Conservation (phyloP, 495 filamentous ascomycete genomes). For the Annulohypoxylon stygium region DNA sequence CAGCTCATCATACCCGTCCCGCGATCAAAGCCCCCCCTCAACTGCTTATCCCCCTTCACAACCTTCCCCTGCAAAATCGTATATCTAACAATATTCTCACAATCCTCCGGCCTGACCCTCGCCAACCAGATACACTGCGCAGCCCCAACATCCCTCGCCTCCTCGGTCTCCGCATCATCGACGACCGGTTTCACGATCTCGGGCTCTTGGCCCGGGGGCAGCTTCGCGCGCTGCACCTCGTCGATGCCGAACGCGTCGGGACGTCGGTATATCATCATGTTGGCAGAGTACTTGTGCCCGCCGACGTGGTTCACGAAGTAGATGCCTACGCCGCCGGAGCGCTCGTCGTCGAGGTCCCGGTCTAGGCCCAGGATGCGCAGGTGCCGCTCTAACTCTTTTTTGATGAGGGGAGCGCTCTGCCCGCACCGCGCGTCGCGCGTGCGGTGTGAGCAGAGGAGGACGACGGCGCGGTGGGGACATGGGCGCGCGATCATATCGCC, state of each 20-base stretch:
- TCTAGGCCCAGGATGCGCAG: slow-evolving; percentile 85
- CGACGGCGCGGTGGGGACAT: slow-evolving; percentile 84
- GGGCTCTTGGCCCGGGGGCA: slow-evolving; percentile 48
- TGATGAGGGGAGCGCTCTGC: slow-evolving; percentile 87
- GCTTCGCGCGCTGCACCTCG: slow-evolving; percentile 53
- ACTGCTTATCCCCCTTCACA: slow-evolving; percentile 83
- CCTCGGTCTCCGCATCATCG: slow-evolving; percentile 42
- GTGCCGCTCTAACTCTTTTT: slow-evolving; percentile 89
- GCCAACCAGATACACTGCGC: slow-evolving; percentile 96
- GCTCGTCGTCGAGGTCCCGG: slow-evolving; percentile 86
- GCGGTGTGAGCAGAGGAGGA: slow-evolving; percentile 92
- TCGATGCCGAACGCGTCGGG: slow-evolving; percentile 71
- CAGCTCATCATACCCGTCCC: slow-evolving; percentile 85
- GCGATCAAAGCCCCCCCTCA: slow-evolving; percentile 92
- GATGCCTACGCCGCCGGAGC: slow-evolving; percentile 90
- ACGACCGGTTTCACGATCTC: slow-evolving; percentile 26
- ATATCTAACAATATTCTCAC: slow-evolving; percentile 90
- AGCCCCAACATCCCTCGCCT: slow-evolving; percentile 66
- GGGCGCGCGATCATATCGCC: slow-evolving; percentile 72
- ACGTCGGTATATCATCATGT: slow-evolving; percentile 88
- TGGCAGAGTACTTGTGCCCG: slow-evolving; percentile 93
- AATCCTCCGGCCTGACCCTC: slow-evolving; percentile 88
- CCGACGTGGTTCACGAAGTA: slow-evolving; percentile 97
- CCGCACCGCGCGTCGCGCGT: slow-evolving; percentile 96
- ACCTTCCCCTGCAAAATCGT: slow-evolving; percentile 95